Evolutionary conservation across 495 filamentous ascomycete species (phyloP).

Genomic region (Aspergillus bertholletiae): DNA sequence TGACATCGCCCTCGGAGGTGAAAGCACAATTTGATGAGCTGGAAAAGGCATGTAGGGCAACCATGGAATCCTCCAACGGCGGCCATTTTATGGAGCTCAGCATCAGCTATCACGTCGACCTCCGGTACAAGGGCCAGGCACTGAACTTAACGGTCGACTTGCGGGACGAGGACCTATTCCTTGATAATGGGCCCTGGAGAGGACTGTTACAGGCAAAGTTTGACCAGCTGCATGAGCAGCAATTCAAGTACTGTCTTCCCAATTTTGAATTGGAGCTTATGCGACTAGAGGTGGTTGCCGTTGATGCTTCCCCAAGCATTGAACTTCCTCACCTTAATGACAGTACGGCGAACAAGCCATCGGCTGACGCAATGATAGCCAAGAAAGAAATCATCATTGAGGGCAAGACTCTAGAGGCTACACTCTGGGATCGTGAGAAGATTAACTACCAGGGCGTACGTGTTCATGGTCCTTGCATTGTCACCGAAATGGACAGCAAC

Average conservation of each 20-base stretch:
- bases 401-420: constrained; percentile 34
- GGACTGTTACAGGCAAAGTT: constrained; percentile 33
- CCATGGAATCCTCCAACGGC: constrained; percentile 13
- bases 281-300: constrained; percentile 39
- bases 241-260: constrained; percentile 43
- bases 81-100: constrained; percentile 23
- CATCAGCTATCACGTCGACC: constrained; percentile 37
- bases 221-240: constrained; percentile 40
- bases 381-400: constrained; percentile 36
- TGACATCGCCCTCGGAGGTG: constrained; percentile 23
- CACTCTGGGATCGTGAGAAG: constrained; percentile 42
- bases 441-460: constrained; percentile 33
- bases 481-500: constrained; percentile 51
- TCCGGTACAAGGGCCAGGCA: constrained; percentile 48
- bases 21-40: constrained; percentile 20
- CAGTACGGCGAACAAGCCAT: constrained; percentile 20
- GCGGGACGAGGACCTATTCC: constrained; percentile 21
- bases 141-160: constrained; percentile 42
- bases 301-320: constrained; percentile 37
- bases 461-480: constrained; percentile 42
- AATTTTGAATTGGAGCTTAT: constrained; percentile 44
- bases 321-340: constrained; percentile 33
- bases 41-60: constrained; percentile 17
- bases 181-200: constrained; percentile 16
- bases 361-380: constrained; percentile 25